Evolutionary conservation across 2,329 filamentous ascomycete genomes (phyloP).

Genomic region (Stenocarpella maydis): DNA sequence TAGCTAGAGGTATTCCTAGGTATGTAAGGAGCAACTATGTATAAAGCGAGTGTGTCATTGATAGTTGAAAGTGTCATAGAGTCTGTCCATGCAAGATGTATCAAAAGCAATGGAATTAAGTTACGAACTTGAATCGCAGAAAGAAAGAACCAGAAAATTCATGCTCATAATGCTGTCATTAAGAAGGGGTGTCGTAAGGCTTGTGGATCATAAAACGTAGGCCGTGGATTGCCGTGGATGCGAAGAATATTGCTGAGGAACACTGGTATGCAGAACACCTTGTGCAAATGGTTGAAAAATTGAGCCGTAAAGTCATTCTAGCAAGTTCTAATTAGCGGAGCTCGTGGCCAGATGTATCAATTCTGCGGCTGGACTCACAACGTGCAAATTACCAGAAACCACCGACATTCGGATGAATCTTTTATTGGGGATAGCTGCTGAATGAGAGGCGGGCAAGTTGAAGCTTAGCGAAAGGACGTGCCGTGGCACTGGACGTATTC

Average conservation of each 20-base stretch:
- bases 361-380: background rate
- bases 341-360: background rate
- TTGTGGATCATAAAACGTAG: background rate
- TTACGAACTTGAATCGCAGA: too few relatives aligned
- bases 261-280: background rate
- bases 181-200: background rate
- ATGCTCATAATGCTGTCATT: background rate
- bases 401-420: background rate
- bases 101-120: background rate
- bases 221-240: background rate
- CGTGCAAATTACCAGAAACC: background rate
- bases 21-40: conserved; percentile 11
- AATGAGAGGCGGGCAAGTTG: background rate
- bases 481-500: background rate
- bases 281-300: background rate
- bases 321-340: background rate
- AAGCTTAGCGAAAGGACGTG: background rate
- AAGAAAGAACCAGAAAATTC: background rate
- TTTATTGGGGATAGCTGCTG: background rate
- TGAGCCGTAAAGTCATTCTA: background rate
- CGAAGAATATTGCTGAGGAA: background rate
- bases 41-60: conserved; percentile 10
- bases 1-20: too few relatives aligned
- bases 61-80: background rate
- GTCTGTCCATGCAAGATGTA: background rate